Evolutionary conservation across 169 alveolate genomes (phyloP), one percentile per base, ranked within the genome.

Genomic region (Theileria equi): DNA sequence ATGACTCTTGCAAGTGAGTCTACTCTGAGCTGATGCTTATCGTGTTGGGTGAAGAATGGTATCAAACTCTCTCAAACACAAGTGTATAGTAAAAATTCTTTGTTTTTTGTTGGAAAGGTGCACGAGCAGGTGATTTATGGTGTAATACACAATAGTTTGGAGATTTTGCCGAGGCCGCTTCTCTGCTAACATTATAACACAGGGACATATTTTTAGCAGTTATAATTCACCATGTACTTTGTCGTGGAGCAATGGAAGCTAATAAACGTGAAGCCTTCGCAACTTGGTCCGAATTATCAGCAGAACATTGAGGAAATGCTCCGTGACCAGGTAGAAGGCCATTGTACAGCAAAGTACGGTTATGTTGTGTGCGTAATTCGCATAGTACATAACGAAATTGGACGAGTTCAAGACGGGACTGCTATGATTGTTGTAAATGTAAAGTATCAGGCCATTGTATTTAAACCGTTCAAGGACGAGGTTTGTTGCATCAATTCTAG

Each of bases 331-430:
- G 95, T 92, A 41, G 96, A 92, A 49, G 96, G 96, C 7, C 95
- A 89, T 52, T 81, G 92, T 34, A 78, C 80, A 54, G 83, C 88
- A 5, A 73, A 82, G 60, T 80, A 64, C 77, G 95, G 96, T 1
- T 92, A 91, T 50, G 90, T 91, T 13, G 91, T 92, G 16, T 92
- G 96, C 61, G 96, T 92, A 6, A 88, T 92, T 40, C 90, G 95
- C 17, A 88, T 91, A n/a, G 81, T 92, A 25, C 93, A 90, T 44
- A 74, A 82, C 52, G 94, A 92, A 31, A 90, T 92, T 23, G 96
- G 96, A 8, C 63, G 96, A n/a, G 94, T 92, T 17, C 96, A 92
- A 67, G 96, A 92, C 48, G 94, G 96, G 19, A 92, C 96, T 1
- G 96, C 96, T 5, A 82, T 92, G 89, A 91, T 92, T 45, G 92